Percentiles rank a stretch among this genome's conserved stretches.
Conservation (phyloP, 2,329 filamentous ascomycete genomes). For the Pestalotiopsis sp. region DNA sequence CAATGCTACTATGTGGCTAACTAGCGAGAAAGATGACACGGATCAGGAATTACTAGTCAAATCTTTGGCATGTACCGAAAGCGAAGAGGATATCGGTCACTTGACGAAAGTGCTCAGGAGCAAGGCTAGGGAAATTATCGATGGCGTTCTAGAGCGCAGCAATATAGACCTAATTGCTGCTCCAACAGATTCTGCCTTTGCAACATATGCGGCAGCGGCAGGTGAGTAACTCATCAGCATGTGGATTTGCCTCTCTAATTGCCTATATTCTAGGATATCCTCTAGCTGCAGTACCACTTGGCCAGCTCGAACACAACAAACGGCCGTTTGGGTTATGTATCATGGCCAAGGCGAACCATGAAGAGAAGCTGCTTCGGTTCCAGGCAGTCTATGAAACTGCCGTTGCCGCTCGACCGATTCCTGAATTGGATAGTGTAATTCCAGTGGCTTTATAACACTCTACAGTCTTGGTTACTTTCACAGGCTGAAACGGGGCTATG, state of each 20-base stretch:
- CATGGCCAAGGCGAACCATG: not conserved
- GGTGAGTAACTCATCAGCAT: not conserved
- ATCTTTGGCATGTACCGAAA: not conserved
- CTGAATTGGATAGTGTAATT: too few species aligned
- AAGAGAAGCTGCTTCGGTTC: constrained; percentile 7
- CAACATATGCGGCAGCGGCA: not conserved
- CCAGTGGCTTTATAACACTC: too few species aligned
- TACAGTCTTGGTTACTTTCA: too few species aligned
- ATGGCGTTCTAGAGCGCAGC: too few species aligned
- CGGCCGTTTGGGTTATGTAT: constrained; percentile 3
- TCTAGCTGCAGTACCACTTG: not conserved
- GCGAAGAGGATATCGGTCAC: not conserved
- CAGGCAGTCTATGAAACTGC: constrained; percentile 19
- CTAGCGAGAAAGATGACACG: not conserved
- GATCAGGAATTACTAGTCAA: constrained; percentile 7
- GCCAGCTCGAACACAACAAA: not conserved
- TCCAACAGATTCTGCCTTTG: not conserved
- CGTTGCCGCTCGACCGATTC: too few species aligned
- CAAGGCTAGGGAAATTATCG: too few species aligned
- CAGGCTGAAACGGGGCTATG: too few species aligned
- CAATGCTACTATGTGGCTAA: not conserved
- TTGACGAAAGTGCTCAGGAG: not conserved
- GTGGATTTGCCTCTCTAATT: not conserved
- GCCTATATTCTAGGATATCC: not conserved
- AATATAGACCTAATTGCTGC: too few species aligned